A percentile compares a stretch with the other conserved stretches of the same genome.
Conservation (phyloP, 1,284 basidiomycete genomes). For the Rhodotorula sp. region DNA sequence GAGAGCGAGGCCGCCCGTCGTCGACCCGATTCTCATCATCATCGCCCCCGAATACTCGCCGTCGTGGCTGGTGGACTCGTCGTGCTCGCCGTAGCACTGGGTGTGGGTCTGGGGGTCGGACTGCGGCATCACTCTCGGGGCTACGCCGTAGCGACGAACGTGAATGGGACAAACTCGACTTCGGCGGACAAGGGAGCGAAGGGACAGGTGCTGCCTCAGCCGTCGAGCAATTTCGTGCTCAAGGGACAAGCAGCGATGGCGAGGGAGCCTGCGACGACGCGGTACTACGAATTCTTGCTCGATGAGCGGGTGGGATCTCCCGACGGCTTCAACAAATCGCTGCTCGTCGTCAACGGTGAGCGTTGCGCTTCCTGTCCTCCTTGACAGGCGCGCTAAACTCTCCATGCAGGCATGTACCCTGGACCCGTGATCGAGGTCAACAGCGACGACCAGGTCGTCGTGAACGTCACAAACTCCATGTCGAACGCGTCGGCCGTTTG, state of each 20-base stretch:
- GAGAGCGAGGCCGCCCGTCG: background rate
- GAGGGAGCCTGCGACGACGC: conserved; percentile 18
- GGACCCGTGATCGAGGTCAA: conserved; percentile 39
- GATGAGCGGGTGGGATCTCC: conserved; percentile 36
- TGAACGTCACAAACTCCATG: conserved; percentile 35
- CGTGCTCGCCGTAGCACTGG: background rate
- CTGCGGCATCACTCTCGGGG: too few species aligned
- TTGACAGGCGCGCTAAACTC: background rate
- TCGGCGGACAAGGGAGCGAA: background rate
- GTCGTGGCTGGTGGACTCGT: too few species aligned
- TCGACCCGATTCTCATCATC: background rate
- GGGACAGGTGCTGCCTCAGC: background rate
- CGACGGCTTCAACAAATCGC: conserved; percentile 33
- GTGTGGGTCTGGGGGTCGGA: background rate
- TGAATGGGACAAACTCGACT: too few species aligned
- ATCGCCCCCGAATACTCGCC: too few species aligned
- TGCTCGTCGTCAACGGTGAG: conserved; percentile 41
- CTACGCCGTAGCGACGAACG: too few species aligned
- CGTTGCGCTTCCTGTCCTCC: background rate
- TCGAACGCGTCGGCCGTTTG: conserved; percentile 29
- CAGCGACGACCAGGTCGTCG: conserved; percentile 31
- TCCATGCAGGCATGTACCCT: conserved; percentile 34
- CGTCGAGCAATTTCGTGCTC: background rate
- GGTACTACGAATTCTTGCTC: conserved; percentile 31
- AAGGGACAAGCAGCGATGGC: background rate